These are phyloP conservation scores for Scedosporium apiospermum DNA, from an alignment of 2,329 filamentous ascomycete species.

Conservation along the genomic window DNA sequence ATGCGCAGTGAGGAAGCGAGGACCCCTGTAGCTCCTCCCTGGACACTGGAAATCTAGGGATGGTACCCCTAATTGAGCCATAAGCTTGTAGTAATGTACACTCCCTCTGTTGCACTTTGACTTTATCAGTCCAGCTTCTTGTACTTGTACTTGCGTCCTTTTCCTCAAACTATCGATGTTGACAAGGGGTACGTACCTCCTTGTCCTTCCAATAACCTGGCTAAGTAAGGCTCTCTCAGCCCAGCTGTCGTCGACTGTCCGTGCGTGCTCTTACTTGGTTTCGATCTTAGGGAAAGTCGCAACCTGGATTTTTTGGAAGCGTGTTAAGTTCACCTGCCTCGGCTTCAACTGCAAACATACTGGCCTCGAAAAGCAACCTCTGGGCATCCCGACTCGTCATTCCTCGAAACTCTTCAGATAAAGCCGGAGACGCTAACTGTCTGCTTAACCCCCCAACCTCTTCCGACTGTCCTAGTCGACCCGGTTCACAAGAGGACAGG, in stretches of 20 bases:
- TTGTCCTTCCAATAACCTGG: neutral
- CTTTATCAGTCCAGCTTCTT: too few relatives aligned
- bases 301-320: slow-evolving; percentile 6
- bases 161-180: neutral
- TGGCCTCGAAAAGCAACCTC: neutral
- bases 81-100: too few relatives aligned
- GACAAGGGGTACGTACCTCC: neutral
- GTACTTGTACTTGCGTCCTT: too few relatives aligned
- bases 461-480: neutral
- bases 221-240: neutral
- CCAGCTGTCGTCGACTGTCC: slow-evolving; percentile 1
- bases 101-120: too few relatives aligned
- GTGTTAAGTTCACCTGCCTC: slow-evolving; percentile 6
- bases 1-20: too few relatives aligned
- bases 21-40: too few relatives aligned
- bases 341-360: neutral
- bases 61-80: too few relatives aligned
- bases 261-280: neutral
- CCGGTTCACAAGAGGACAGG: neutral
- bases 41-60: too few relatives aligned
- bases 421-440: too few relatives aligned
- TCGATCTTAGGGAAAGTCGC: neutral
- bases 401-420: neutral
- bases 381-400: neutral
- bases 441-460: neutral